These are phyloP conservation scores for Candolleomyces efflorescens DNA, from an alignment of 768 basidiomycete genomes.

Conservation along the genomic window DNA sequence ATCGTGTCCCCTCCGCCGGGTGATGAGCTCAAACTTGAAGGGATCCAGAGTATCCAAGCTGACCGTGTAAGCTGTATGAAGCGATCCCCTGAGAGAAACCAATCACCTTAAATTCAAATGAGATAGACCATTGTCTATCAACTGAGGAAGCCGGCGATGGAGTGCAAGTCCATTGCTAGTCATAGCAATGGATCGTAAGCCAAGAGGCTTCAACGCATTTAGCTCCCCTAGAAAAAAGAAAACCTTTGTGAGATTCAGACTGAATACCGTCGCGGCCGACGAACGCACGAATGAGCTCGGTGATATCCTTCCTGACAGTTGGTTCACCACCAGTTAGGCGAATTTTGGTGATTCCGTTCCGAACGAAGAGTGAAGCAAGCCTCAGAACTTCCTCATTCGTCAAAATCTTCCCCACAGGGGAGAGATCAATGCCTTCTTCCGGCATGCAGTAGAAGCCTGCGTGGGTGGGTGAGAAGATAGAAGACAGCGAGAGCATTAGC, in stretches of 20 bases:
- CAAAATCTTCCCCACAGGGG: conserved; percentile 64
- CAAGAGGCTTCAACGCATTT: conserved; percentile 53
- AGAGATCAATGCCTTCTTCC: conserved; percentile 69
- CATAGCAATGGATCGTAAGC: conserved; percentile 77
- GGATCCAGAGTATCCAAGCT: conserved; percentile 85
- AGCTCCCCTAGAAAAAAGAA: conserved; percentile 44
- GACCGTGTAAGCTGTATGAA: conserved; percentile 1
- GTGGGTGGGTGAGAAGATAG: conserved; percentile 4
- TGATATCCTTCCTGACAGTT: conserved; percentile 72
- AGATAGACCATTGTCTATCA: conserved; percentile 70
- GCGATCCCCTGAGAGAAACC: not conserved
- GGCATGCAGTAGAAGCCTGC: conserved; percentile 94
- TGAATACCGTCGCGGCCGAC: too few relatives aligned
- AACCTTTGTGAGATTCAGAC: not conserved
- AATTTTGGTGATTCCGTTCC: conserved; percentile 82
- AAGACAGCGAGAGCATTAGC: not conserved
- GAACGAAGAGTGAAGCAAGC: conserved; percentile 73
- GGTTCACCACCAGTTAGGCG: conserved; percentile 88
- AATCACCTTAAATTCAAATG: conserved; percentile 64
- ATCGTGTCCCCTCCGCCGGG: conserved; percentile 71
- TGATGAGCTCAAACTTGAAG: conserved; percentile 85
- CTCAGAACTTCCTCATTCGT: conserved; percentile 74
- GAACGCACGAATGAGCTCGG: conserved; percentile 61
- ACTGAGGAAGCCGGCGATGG: conserved; percentile 62
- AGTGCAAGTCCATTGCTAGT: conserved; percentile 81